Base-by-base conservation (phyloP, 495 filamentous ascomycete species). In the Lophiostoma macrostomum region DNA sequence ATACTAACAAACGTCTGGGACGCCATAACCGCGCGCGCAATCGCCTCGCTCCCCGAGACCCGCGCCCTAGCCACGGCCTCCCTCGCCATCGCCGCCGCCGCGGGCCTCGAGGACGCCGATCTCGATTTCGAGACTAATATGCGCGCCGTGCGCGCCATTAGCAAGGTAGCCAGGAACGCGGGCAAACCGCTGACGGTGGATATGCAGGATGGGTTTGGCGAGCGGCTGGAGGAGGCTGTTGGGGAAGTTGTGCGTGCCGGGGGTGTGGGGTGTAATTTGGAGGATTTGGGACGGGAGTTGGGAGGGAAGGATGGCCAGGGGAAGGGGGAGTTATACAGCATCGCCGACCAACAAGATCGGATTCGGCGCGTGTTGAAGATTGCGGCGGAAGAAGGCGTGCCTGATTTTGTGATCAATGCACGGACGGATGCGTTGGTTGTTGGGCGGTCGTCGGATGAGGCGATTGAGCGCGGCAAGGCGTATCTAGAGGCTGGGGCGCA, bases 1-100 rank as follows among this genome's bases (percentile, higher is more conserved):
- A 43, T 79, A 29, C 68, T 81, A 23, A 70, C 75, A 47, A 82
- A 81, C 58, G 63, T 77, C 51, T 76, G 73, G 61, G 76, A 81
- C 56, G 69, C 63, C 32, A 55, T 70, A 16, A 72, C 76, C 29
- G 76, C 78, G 1, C 58, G 61, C 8, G 37, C 69, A 23, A 58
- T 77, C 50, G 69, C 74, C 30, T 60, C 69, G 2, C 67, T 74
- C 13, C 71, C 73, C 0, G 31, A 53, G 0, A 69, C 70, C 11
- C 61, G 66, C 28, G 80, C 78, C 45, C 63, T 82, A 22, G 79
- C 77, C 16, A 79, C 78, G n/a, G 75, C 74, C 1, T 76, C 71
- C 50, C 76, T 66, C 54, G 74, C 77, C 12, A 64, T 82, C 22
- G 76, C 79, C 1, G 60, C 64, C 12, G 57, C 69, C 2, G 61